Evolutionary conservation across 2,329 filamentous ascomycete genomes (phyloP), one percentile per base, ranked within the genome.

Genomic region (Fusarium avenaceum): DNA sequence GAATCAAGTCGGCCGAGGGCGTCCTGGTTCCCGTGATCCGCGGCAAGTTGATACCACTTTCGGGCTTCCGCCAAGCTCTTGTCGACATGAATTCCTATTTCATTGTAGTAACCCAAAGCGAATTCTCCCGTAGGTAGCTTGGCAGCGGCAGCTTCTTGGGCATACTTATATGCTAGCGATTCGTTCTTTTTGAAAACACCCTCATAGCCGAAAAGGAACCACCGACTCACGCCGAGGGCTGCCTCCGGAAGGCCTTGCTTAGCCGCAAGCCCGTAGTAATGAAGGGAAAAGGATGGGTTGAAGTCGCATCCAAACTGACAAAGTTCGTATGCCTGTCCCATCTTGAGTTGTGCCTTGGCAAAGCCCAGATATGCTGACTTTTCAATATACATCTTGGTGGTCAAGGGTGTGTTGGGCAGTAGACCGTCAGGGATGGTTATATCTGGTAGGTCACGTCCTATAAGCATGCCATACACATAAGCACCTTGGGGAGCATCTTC

Each of bases 401-500:
- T 86, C 32, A 87, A 86, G 57, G 94, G 82, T 77, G 97, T 92
- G 51, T 87, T 87, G 0, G 90, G 87, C 19, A 98, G 81, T 59
- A 90, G 86, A 35, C 81, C 81, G 14, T 89, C 87, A 1, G 96
- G 95, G 10, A 98, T 85, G 54, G 84, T 87, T 67, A 99, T 93
- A 76, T 97, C 94, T n/a, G 94, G 93, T 22, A 99, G 85, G 75
- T 98, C 94, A 55, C 92, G 87, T 7, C 93, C 92, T 68, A 97
- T 88, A 57, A 99, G 88, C 94, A 99, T 97, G 58, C 96, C 96
- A 74, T 96, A 93, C 24, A 97, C 90, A 76, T 97, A 99, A 43
- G 96, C 94, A 44, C 96, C 96, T 74, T 99, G 96, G 0, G 96
- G 95, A 11, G 96, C 94, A 78, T 99, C 97, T 80, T 98, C 95